These are phyloP conservation scores for Oidiodendron maius DNA, from an alignment of 495 filamentous ascomycete genomes.

Conservation along the genomic window DNA sequence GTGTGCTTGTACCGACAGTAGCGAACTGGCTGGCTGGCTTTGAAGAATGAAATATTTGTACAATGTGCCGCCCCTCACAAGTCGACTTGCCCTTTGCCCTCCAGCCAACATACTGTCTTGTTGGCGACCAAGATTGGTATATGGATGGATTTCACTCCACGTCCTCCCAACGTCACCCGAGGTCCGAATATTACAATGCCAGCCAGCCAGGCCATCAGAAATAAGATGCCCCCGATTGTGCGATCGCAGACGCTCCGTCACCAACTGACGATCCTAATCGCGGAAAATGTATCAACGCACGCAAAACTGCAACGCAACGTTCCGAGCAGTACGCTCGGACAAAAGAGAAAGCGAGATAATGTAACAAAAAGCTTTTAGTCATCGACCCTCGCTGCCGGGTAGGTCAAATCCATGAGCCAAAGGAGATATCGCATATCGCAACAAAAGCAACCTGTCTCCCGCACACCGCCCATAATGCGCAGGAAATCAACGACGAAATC, in stretches of 20 bases:
- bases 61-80: constrained; percentile 13
- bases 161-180: constrained; percentile 3
- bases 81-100: not conserved
- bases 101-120: constrained; percentile 4
- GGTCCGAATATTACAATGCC: constrained; percentile 16
- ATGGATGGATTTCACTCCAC: constrained; percentile 1
- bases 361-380: constrained; percentile 24
- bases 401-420: constrained; percentile 20
- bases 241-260: not conserved
- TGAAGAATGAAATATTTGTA: constrained; percentile 23
- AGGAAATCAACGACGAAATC: constrained; percentile 22
- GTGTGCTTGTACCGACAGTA: constrained; percentile 14
- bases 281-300: constrained; percentile 8
- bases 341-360: constrained; percentile 16
- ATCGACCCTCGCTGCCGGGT: constrained; percentile 6
- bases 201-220: constrained; percentile 22
- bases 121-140: constrained; percentile 18
- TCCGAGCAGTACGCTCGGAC: constrained; percentile 6
- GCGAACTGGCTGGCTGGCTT: constrained; percentile 20
- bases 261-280: constrained; percentile 3
- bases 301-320: constrained; percentile 18
- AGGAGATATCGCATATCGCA: constrained; percentile 15
- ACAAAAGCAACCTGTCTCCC: constrained; percentile 16
- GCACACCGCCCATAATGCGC: constrained; percentile 23
- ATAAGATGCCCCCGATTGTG: constrained; percentile 4